Evolutionary conservation across 176 grass and related monocot genomes (phyloP).

Genomic region (Avena atlantica): DNA sequence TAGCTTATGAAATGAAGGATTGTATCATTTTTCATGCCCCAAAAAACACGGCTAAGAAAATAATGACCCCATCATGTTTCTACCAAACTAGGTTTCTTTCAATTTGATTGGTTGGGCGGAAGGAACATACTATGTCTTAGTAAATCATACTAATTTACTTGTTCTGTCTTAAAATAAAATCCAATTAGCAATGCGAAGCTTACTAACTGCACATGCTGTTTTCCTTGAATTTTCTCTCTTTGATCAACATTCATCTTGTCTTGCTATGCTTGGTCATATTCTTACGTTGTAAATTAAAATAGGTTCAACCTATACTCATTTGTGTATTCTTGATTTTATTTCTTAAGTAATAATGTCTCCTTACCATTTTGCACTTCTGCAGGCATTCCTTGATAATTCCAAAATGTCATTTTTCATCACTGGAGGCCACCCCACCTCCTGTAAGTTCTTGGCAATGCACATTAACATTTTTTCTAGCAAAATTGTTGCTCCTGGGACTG

Average conservation of each 20-base stretch:
- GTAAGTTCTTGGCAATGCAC: slow-evolving; percentile 43
- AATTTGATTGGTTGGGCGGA: not conserved
- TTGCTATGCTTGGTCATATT: not conserved
- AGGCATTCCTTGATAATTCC: slow-evolving; percentile 92
- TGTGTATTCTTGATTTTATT: slow-evolving; percentile 32
- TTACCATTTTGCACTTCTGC: slow-evolving; percentile 22
- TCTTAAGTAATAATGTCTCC: not conserved
- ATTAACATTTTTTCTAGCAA: not conserved
- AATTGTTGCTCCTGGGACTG: not conserved
- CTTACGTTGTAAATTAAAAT: not conserved
- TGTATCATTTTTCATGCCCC: not conserved
- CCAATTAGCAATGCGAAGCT: not conserved
- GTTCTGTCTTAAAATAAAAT: not conserved
- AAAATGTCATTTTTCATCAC: slow-evolving; percentile 76
- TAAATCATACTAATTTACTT: not conserved
- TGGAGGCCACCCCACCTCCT: slow-evolving; percentile 70
- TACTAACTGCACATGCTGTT: slow-evolving; percentile 1
- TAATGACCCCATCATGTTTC: not conserved
- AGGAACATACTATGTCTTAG: not conserved
- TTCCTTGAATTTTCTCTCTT: not conserved
- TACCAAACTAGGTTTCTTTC: not conserved
- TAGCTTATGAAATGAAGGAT: not conserved
- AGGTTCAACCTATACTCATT: not conserved
- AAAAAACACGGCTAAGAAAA: not conserved
- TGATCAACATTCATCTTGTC: not conserved